These are phyloP conservation scores for Aspergillus incahuasiensis DNA, from an alignment of 495 filamentous ascomycete species.

Conservation along the genomic window DNA sequence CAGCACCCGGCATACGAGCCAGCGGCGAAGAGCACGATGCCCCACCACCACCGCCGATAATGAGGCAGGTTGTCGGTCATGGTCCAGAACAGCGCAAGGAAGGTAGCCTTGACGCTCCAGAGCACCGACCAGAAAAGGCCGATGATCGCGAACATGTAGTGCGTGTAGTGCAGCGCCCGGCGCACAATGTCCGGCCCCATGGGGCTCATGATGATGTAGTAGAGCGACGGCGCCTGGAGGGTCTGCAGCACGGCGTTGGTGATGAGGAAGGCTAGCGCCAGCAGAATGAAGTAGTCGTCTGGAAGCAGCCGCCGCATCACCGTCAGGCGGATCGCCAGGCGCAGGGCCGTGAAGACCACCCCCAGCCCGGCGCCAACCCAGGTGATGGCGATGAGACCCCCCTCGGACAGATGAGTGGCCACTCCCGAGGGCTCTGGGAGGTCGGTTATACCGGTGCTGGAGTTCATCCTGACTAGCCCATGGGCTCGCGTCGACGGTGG, in stretches of 20 bases:
- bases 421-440: slow-evolving; percentile 5
- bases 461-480: no score
- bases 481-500: no score
- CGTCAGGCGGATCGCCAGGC: slow-evolving; percentile 34
- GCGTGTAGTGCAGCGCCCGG: slow-evolving; percentile 23
- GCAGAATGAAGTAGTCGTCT: slow-evolving; percentile 44
- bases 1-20: slow-evolving; percentile 33
- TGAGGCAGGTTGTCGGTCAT: slow-evolving; percentile 34
- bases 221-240: slow-evolving; percentile 38
- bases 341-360: slow-evolving; percentile 34
- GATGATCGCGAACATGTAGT: slow-evolving; percentile 41
- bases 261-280: slow-evolving; percentile 32
- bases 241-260: slow-evolving; percentile 41
- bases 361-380: slow-evolving; percentile 30
- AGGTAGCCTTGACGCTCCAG: slow-evolving; percentile 45
- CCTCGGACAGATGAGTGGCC: slow-evolving; percentile 9
- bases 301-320: slow-evolving; percentile 21
- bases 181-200: slow-evolving; percentile 22
- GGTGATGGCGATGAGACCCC: slow-evolving; percentile 19
- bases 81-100: slow-evolving; percentile 43
- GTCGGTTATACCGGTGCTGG: neutral
- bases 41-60: slow-evolving; percentile 38
- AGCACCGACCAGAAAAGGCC: slow-evolving; percentile 46
- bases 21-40: slow-evolving; percentile 29
- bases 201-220: slow-evolving; percentile 28